A percentile compares a stretch with the other conserved stretches of the same genome.
These are phyloP conservation scores for Paecilomyces sp. DNA, from an alignment of 2,329 filamentous ascomycete species.

Conservation along the genomic window DNA sequence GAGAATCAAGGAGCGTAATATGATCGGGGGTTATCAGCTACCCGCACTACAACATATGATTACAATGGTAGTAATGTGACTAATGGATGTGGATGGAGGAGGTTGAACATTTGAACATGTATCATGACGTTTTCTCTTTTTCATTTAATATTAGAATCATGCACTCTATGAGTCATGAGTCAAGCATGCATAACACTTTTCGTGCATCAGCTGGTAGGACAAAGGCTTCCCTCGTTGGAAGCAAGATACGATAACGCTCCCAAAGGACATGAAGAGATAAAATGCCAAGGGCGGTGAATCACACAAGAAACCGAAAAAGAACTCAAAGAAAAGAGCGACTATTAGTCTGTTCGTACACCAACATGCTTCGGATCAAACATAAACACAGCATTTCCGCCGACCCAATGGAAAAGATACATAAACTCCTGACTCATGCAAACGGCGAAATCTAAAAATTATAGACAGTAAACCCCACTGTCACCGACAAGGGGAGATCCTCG, in stretches of 20 bases:
- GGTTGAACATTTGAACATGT: neutral
- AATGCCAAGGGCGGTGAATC: neutral
- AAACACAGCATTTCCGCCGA: neutral
- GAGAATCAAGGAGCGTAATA: neutral
- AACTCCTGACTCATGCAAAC: neutral
- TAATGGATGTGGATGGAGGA: neutral
- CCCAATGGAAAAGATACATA: neutral
- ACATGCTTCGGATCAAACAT: neutral
- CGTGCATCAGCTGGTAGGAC: too few species aligned
- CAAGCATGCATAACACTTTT: neutral
- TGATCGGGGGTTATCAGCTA: neutral
- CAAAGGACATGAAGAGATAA: neutral
- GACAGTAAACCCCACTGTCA: neutral
- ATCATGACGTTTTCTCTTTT: neutral
- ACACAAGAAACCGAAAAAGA: neutral
- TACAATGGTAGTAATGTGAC: neutral
- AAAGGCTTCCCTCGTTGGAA: neutral
- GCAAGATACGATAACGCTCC: neutral
- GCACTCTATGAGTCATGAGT: neutral
- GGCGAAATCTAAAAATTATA: neutral
- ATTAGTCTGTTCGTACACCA: neutral
- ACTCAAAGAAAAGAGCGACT: neutral
- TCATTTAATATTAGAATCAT: neutral
- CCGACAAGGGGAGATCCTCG: neutral
- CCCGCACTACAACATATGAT: neutral